Evolutionary conservation across 2,329 filamentous ascomycete genomes (phyloP).

Genomic region (Colletotrichum echinochloae): DNA sequence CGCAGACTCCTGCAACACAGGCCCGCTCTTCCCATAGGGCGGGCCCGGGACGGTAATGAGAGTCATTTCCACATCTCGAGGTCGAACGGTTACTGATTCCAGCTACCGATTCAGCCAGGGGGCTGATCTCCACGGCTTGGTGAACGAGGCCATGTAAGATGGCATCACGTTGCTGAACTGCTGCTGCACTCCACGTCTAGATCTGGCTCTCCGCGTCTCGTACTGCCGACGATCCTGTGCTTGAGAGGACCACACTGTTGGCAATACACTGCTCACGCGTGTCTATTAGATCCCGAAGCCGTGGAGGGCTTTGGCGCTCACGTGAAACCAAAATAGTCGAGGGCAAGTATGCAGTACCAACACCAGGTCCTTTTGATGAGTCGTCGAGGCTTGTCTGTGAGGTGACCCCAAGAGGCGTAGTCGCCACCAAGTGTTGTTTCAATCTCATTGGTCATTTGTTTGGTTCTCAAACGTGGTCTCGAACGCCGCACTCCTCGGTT

Average conservation of each 20-base stretch:
- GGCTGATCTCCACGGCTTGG: conserved; percentile 4
- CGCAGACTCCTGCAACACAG: conserved; percentile 45
- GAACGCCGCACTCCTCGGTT: not conserved
- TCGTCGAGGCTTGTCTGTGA: not conserved
- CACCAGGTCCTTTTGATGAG: not conserved
- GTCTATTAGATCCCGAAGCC: not conserved
- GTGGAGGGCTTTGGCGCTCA: not conserved
- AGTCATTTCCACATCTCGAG: conserved; percentile 42
- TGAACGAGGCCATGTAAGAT: conserved; percentile 29
- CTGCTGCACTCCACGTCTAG: conserved; percentile 18
- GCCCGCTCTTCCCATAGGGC: conserved; percentile 44
- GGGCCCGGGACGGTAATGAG: conserved; percentile 42
- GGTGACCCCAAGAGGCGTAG: conserved; percentile 1
- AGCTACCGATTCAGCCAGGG: conserved; percentile 1
- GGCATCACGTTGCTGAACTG: conserved; percentile 35
- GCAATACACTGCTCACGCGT: not conserved
- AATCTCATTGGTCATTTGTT: not conserved
- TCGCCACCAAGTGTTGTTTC: conserved; percentile 12
- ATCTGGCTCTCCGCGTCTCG: conserved; percentile 10
- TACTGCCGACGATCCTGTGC: not conserved
- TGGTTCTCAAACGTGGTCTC: not conserved
- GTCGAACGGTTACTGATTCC: conserved; percentile 11
- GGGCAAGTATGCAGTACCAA: not conserved
- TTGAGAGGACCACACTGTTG: not conserved
- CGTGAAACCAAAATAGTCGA: not conserved